Base-by-base conservation (phyloP, 306 rosid species). In the Vigna hirtella region DNA sequence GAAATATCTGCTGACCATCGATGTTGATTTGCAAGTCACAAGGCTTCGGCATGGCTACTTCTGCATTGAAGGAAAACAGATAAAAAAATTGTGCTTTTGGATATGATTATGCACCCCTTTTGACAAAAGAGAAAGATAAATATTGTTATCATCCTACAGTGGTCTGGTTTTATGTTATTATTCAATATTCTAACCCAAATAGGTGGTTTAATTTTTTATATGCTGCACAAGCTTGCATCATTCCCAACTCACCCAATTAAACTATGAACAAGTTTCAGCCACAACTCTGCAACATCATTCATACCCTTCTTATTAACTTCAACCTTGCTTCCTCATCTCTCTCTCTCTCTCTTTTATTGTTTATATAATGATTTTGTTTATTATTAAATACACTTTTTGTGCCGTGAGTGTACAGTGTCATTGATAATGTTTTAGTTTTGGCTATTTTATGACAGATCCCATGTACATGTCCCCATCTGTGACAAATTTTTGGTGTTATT, bases 21-120 rank as follows among this genome's bases (percentile, higher is more conserved):
- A 90, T 84, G 83, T 68, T 82, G 79, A 92, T 76, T 81, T 87
- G 91, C 83, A 89, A 70, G 85, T 84, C 87, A 84, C 86, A 87
- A 64, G 83, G 72, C 34, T 72, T 65, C 30, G 89, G 56, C 97
- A 92, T 92, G 26, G 89, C 85, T 87, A 65, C 71, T 81, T 76
- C 24, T 81, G 87, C 77, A 51, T 77, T 66, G 77, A 82, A 75
- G 15, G 22, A 72, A 66, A 70, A 64, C 72, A 78, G 67, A 72
- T 56, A 53, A 66, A 73, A 48, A 32, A 61, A 1, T 49, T 17
- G 53, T 69, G 77, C 34, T 83, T 40, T 32, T 67, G 34, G 30
- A 49, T 74, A 48, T 74, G 40, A 30, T 30, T 30, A 30, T 30
- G 34, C 38, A 50, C 55, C 51, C 52, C 57, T 80, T 28, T 4